phyloP scores from a whole-genome alignment of 768 basidiomycete genomes.

The Pulveroboletus sp. region DNA sequence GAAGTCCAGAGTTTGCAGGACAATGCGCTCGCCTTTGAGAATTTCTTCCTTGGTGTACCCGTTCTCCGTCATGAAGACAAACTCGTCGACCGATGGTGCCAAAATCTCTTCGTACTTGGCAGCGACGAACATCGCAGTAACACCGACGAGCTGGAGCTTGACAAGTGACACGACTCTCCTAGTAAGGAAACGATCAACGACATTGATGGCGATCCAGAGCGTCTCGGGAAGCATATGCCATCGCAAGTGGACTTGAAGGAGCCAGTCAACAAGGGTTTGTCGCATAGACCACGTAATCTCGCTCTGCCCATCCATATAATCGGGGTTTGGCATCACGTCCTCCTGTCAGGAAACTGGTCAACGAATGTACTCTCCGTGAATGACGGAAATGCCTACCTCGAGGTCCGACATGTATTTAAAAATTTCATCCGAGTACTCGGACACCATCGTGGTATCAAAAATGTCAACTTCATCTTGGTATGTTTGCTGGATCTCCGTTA shows the following conservation, averaged over 20 bases:
- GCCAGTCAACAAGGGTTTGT: constrained; percentile 95
- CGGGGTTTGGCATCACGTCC: constrained; percentile 81
- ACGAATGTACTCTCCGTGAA: constrained; percentile 5
- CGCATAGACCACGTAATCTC: constrained; percentile 96
- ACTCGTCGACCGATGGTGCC: constrained; percentile 95
- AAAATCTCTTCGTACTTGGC: constrained; percentile 99
- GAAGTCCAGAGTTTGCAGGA: constrained; percentile 93
- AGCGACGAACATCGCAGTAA: constrained; percentile 98
- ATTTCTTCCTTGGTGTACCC: constrained; percentile 94
- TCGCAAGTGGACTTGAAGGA: constrained; percentile 93
- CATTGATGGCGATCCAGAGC: constrained; percentile 97
- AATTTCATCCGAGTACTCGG: constrained; percentile 98
- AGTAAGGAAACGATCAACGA: constrained; percentile 89
- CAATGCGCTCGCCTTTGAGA: constrained; percentile 95
- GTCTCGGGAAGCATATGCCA: constrained; percentile 99
- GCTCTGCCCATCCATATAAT: constrained; percentile 91
- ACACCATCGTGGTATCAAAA: constrained; percentile 86
- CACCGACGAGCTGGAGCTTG: constrained; percentile 94
- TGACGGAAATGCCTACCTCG: constrained; percentile 54
- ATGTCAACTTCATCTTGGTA: constrained; percentile 72
- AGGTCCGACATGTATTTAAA: constrained; percentile 93
- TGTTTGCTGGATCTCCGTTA: constrained; percentile 56
- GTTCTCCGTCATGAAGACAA: constrained; percentile 96
- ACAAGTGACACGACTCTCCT: constrained; percentile 82
- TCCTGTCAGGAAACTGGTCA: constrained; percentile 45